A percentile compares a stretch with the other conserved stretches of the same genome.
phyloP scores from a whole-genome alignment of 768 basidiomycete species.

The Asterophora parasitica region DNA sequence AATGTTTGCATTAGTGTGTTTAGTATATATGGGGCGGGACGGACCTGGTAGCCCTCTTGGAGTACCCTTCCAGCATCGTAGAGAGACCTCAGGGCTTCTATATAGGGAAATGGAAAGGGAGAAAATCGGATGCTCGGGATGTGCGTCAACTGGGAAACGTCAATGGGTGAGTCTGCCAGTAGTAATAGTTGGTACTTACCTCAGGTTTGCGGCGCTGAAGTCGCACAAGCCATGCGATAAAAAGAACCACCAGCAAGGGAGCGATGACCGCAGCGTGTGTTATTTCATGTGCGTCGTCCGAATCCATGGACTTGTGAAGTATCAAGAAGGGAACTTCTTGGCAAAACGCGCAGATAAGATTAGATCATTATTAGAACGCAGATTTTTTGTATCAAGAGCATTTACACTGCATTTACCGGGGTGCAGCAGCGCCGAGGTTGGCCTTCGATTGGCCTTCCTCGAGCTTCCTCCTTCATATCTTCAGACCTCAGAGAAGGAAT shows the following conservation, averaged over 20 bases:
- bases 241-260: not conserved
- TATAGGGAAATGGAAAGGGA: constrained; percentile 16
- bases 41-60: constrained; percentile 8
- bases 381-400: no score
- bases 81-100: constrained; percentile 18
- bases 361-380: no score
- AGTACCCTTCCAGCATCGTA: constrained; percentile 5
- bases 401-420: no score
- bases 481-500: no score
- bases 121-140: constrained; percentile 22
- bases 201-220: not conserved
- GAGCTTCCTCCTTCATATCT: no score
- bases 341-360: not conserved
- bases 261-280: constrained; percentile 5
- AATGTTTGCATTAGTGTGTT: not conserved
- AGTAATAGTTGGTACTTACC: not conserved
- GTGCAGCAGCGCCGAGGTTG: no score
- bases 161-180: not conserved
- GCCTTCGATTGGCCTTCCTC: no score
- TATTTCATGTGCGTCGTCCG: constrained; percentile 2
- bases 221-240: not conserved
- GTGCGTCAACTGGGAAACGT: constrained; percentile 17
- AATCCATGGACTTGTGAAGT: constrained; percentile 1
- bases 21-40: not conserved
- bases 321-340: not conserved